Evolutionary conservation across 176 grass and related monocot species (phyloP).

Genomic region (Guadua angustifolia): DNA sequence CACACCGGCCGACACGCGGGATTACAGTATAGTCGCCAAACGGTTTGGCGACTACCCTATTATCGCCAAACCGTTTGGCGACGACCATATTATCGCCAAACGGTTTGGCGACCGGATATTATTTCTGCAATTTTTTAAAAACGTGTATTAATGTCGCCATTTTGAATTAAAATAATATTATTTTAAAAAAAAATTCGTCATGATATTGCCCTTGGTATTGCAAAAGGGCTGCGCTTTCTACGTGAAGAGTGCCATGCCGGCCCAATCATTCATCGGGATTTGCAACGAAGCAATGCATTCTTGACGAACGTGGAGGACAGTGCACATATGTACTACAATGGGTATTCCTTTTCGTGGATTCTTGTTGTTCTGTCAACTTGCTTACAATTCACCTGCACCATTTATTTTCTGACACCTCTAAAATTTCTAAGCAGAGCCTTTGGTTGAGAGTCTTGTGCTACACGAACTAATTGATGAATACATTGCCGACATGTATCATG

Average conservation of each 20-base stretch:
- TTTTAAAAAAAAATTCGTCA: too few species aligned
- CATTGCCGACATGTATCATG: conserved; percentile 45
- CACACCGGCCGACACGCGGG: too few species aligned
- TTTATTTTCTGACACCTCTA: neutral
- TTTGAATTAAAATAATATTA: too few species aligned
- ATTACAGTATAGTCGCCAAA: too few species aligned
- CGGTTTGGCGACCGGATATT: too few species aligned
- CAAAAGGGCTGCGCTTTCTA: conserved; percentile 69
- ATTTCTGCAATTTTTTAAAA: too few species aligned
- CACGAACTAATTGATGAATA: conserved; percentile 66
- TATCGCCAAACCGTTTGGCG: too few species aligned
- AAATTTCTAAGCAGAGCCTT: conserved; percentile 58
- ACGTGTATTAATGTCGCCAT: too few species aligned
- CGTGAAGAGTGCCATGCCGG: conserved; percentile 71
- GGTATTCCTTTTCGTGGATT: conserved; percentile 47
- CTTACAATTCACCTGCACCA: neutral
- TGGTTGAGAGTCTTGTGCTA: conserved; percentile 66
- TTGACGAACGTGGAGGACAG: conserved; percentile 56
- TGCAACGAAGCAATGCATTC: conserved; percentile 72
- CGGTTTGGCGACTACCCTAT: too few species aligned
- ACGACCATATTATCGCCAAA: too few species aligned
- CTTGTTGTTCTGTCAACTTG: neutral
- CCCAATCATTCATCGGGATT: conserved; percentile 81
- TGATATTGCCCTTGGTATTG: conserved; percentile 67
- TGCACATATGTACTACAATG: conserved; percentile 62